Base-by-base conservation (phyloP, 1,284 basidiomycete genomes). In the Melampsora larici-populina region DNA sequence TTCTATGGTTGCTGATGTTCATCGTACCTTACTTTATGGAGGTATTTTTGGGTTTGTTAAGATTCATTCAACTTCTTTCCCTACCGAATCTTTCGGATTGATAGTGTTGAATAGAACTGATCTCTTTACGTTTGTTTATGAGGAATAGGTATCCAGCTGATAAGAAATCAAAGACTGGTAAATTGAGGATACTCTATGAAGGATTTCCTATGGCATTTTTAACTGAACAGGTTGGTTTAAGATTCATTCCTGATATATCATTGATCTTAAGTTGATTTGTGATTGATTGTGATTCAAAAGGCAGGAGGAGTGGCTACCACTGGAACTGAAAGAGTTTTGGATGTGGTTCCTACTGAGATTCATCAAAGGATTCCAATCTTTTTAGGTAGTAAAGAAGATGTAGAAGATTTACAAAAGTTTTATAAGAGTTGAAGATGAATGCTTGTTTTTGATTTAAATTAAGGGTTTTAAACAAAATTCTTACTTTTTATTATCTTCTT, bases 121-220 rank as follows among this genome's bases (percentile, higher is more conserved):
- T n/a, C 17, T 26, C 7, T 33, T 40, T 4, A 2, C 2, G 13
- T 33, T 29, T 15, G 29, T 29, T 2, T 18, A 3, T 31, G 7
- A 1, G 7, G 15, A 11, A 13, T 36, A 40, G 80, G 31, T 99
- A 99, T 86, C 97, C 97, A 7, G 90, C 91, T 82, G 97, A 99
- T 86, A 97, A 94, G 88, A 99, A 99, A 89, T 92, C 89, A 86
- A 97, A 95, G 87, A 90, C 86, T 81, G 96, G 96, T 78, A 99
- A 99, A 86, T 87, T 99, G 81, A 89, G 97, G 82, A 86, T 99
- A 83, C 86, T 99, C 67, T 99, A 99, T 83, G 97, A 99, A 86
- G 96, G 93, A 6, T 99, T 98, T 88, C 96, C 95, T n/a, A 98
- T 98, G 96, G 92, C 95, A 2, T 95, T 92, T 86, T 86, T 98